Conservation (phyloP, 2,329 filamentous ascomycete species). For the Penicillium sp. region DNA sequence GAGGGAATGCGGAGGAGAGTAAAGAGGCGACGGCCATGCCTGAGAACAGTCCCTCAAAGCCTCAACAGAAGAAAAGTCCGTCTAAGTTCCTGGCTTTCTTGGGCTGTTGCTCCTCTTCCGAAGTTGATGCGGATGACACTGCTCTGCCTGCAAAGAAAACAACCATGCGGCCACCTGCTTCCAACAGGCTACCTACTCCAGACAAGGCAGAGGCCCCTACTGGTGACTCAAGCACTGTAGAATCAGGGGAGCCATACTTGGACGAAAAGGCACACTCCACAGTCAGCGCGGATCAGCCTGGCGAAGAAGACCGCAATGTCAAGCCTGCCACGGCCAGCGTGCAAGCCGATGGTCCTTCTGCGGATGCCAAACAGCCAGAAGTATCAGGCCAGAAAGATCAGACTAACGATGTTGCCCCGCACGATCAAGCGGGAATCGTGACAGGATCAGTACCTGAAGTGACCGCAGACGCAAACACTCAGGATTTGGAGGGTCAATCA, state of each 20-base stretch:
- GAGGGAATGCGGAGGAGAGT: slow-evolving; percentile 34
- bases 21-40: slow-evolving; percentile 33
- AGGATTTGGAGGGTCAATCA: slow-evolving; percentile 32
- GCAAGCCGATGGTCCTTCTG: slow-evolving; percentile 35
- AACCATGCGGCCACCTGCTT: slow-evolving; percentile 39
- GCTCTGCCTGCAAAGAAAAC: slow-evolving; percentile 49
- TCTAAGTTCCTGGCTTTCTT: slow-evolving; percentile 48
- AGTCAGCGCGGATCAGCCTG: slow-evolving; percentile 30
- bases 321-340: slow-evolving; percentile 38
- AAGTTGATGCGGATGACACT: slow-evolving; percentile 47
- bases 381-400: slow-evolving; percentile 14
- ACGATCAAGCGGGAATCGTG: slow-evolving; percentile 4
- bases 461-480: slow-evolving; percentile 16
- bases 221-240: slow-evolving; percentile 42
- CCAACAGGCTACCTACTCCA: slow-evolving; percentile 38
- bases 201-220: slow-evolving; percentile 42
- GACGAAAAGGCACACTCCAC: slow-evolving; percentile 42
- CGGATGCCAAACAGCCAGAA: slow-evolving; percentile 18
- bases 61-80: slow-evolving; percentile 44
- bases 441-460: slow-evolving; percentile 20
- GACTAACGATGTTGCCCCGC: slow-evolving; percentile 14
- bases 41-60: slow-evolving; percentile 35
- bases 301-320: slow-evolving; percentile 33
- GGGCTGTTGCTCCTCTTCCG: slow-evolving; percentile 50
- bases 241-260: slow-evolving; percentile 41